A percentile compares a stretch with the other conserved stretches of the same genome.
Evolutionary conservation across 2,329 filamentous ascomycete species (phyloP).

Genomic region (Apiospora kogelbergensis): DNA sequence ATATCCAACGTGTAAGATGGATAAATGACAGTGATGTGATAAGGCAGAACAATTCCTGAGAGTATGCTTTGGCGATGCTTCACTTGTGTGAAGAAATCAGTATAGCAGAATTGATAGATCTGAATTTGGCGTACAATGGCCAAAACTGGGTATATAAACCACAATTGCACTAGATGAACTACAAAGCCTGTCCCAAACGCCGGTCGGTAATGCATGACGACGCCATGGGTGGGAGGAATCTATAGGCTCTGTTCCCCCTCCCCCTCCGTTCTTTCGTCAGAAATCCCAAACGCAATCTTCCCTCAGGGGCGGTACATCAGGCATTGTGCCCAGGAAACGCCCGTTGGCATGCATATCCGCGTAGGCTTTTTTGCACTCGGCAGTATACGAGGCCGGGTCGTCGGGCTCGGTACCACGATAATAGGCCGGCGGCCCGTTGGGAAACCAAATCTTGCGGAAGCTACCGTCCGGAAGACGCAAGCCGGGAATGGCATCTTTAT

Average conservation of each 20-base stretch:
- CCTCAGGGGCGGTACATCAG: conserved; percentile 72
- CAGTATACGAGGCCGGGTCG: conserved; percentile 51
- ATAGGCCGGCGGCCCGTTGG: conserved; percentile 65
- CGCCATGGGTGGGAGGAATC: not conserved
- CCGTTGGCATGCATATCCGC: conserved; percentile 63
- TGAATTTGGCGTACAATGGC: not conserved
- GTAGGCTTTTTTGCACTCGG: conserved; percentile 64
- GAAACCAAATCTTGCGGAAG: conserved; percentile 70
- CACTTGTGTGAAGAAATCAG: not conserved
- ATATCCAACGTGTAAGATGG: not conserved
- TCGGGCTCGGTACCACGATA: conserved; percentile 63
- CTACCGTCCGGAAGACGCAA: conserved; percentile 45
- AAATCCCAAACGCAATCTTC: conserved; percentile 77
- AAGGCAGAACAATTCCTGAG: not conserved
- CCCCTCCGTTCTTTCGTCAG: conserved; percentile 36
- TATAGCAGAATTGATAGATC: not conserved
- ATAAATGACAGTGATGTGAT: not conserved
- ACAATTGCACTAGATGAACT: not conserved
- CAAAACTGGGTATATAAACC: not conserved
- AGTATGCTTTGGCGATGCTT: not conserved
- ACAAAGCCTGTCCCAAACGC: not conserved
- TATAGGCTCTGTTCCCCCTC: not conserved
- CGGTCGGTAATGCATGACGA: not conserved
- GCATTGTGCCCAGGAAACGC: conserved; percentile 71
- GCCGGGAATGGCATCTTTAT: conserved; percentile 42